phyloP scores from a whole-genome alignment of 2,329 filamentous ascomycete genomes.

The Fonsecaea multimorphosa region DNA sequence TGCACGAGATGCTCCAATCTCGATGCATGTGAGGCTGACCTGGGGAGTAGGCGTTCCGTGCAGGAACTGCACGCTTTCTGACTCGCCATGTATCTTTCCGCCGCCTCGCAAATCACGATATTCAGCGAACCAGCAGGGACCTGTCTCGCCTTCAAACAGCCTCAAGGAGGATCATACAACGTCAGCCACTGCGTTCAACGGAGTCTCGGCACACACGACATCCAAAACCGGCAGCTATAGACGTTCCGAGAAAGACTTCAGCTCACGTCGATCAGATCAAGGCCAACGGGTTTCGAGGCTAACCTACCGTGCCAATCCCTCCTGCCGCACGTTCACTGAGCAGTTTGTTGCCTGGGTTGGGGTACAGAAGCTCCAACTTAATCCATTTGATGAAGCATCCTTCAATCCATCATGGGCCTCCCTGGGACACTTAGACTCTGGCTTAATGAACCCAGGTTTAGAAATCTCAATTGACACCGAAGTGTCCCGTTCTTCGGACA shows the following conservation, averaged over 20 bases:
- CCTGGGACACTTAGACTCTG: conserved; percentile 20
- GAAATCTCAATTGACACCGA: conserved; percentile 30
- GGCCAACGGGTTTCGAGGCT: conserved; percentile 16
- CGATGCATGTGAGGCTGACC: not conserved
- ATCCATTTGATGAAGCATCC: conserved; percentile 16
- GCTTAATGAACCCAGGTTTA: conserved; percentile 18
- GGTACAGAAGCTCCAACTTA: conserved; percentile 21
- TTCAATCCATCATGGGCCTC: conserved; percentile 29
- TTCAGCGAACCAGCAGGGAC: conserved; percentile 18
- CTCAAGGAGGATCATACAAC: conserved; percentile 7
- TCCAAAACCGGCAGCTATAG: conserved; percentile 20
- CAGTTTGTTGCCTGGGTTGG: conserved; percentile 24
- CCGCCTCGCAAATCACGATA: conserved; percentile 15
- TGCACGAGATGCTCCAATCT: not conserved
- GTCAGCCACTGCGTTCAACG: not conserved
- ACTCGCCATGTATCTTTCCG: conserved; percentile 25
- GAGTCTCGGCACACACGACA: not conserved
- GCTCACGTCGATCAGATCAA: conserved; percentile 29
- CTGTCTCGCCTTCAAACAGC: not conserved
- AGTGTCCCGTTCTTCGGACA: conserved; percentile 17
- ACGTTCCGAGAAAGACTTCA: conserved; percentile 35
- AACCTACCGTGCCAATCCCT: conserved; percentile 27
- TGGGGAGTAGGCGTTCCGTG: conserved; percentile 18
- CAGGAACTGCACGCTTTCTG: conserved; percentile 26
- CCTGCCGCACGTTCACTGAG: conserved; percentile 26